Conservation (phyloP, 306 rosid genomes). For the Medicago truncatula region MtrunA17r5.0-ANR NC_053048.1:41467501-41468000, state of each 20-base stretch:
- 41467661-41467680: conserved; percentile 75
- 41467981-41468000: not conserved
- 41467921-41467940: conserved; percentile 84
- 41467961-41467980: conserved; percentile 82
- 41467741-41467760: conserved; percentile 20
- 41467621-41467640: conserved; percentile 78
- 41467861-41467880: conserved; percentile 84
- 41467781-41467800: not conserved
- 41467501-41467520: conserved; percentile 89
- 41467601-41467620: conserved; percentile 56
- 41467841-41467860: conserved; percentile 59
- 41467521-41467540: conserved; percentile 83
- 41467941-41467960: conserved; percentile 86
- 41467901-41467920: conserved; percentile 90
- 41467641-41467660: conserved; percentile 93
- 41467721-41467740: conserved; percentile 81
- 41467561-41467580: conserved; percentile 39
- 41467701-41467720: conserved; percentile 62
- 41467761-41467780: conserved; percentile 18
- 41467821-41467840: not conserved
- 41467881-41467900: conserved; percentile 92
- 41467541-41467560: conserved; percentile 69
- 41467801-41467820: not conserved
- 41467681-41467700: conserved; percentile 89
- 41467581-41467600: conserved; percentile 45